Evolutionary conservation across 2,329 filamentous ascomycete species (phyloP), one percentile per base, ranked within the genome.

Genomic region (Fusarium sp.): DNA sequence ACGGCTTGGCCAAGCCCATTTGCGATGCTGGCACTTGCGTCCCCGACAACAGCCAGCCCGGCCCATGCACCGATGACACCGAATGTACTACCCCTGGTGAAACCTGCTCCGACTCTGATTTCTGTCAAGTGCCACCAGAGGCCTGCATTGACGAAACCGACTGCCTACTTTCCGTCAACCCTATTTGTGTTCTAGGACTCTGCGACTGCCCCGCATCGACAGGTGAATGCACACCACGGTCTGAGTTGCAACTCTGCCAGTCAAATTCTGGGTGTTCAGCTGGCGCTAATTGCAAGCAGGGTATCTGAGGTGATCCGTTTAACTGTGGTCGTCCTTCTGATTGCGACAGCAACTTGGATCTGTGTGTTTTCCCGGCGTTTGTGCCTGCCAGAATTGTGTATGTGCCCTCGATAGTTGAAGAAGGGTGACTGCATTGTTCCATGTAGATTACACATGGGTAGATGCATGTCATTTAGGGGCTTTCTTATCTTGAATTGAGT

Each of bases 111-210:
- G 18, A 21, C 18, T 42, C 31, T 21, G 54, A n/a, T 14, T 55
- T 31, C 52, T 31, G 52, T 23, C 35, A 29, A n/a, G 5, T 18
- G 5, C 5, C 16, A 14, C 18, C 21, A 12, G 51, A 41, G 6
- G 18, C 4, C 4, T 46, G 54, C 4, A 0, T 4, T 16, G 25
- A 39, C 1, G 10, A 1, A n/a, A 7, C 0, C 3, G n/a, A 33
- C 14, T 56, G 52, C 4, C 38, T 56, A 8, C 16, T 56, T 4
- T 21, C 29, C 16, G 1, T 7, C 12, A 45, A 56, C 2, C 38
- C 27, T 11, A 15, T 45, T 11, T 56, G 52, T 31, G 9, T 10
- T 37, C 7, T 51, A 21, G 56, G 56, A 31, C 42, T 51, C 9
- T 59, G 42, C 33, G 21, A 11, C 1, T 51, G 56, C 10, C 3